Base-by-base conservation (phyloP, 148 eudicot genomes). In the Oxyria digyna region DNA sequence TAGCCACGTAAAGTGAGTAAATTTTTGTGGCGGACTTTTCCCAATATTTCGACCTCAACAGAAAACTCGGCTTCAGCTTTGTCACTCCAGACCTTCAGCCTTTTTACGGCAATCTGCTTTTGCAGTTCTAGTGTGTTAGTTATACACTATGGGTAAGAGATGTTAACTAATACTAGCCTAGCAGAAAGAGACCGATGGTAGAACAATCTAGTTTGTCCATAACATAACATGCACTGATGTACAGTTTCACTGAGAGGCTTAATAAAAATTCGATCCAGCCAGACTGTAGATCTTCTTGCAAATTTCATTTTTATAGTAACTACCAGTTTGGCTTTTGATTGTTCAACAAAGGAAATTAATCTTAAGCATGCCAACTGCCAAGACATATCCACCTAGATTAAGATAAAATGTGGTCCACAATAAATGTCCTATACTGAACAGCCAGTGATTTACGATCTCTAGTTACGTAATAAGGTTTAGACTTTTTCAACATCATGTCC, bases 41-140 rank as follows among this genome's bases (percentile, higher is more conserved):
- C 96, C 69, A 92, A 79, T 52, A 87, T 81, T 75, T 92, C 97
- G 24, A 92, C 89, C 84, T 92, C 97, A 59, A 83, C 89, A 41
- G 89, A 73, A 73, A 92, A 92, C 73, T 92, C 96, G 67, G 73
- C 68, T 69, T 92, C 96, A 18, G 89, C 96, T 86, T 77, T 92
- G 76, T 87, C 88, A 78, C 96, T 92, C 91, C 88, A 87, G 23
- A 82, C 91, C 76, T 92, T 92, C 78, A 92, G 72, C 78, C 98
- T 89, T 82, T 92, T 92, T 52, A 92, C 98, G 11, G 98, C 96
- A 77, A 92, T 92, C 97, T 91, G 86, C 76, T 80, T 42, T 76
- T 31, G 69, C 55, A 69, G 64, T 62, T 66, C 55, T 65, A 57
- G 11, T 14, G 38, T 57, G n/a, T n/a, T n/a, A 2, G 64, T 57